A percentile compares a stretch with the other conserved stretches of the same genome.
phyloP scores from a whole-genome alignment of 768 basidiomycete species.

The Tricholoma saponaceum region DNA sequence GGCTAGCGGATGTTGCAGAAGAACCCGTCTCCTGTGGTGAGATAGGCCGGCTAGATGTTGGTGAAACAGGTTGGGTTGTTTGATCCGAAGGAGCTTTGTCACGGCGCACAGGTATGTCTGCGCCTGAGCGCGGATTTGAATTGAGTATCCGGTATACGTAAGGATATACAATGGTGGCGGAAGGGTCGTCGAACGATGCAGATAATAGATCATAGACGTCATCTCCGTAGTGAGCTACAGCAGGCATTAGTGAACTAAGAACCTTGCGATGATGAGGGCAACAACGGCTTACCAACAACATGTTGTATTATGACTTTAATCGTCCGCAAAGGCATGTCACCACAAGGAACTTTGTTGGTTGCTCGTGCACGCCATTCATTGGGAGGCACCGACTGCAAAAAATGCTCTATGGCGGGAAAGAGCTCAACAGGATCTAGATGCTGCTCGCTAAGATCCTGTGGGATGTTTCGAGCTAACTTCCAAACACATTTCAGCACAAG shows the following conservation, averaged over 20 bases:
- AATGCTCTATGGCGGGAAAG: constrained; percentile 90
- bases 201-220: constrained; percentile 90
- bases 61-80: constrained; percentile 46
- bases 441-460: constrained; percentile 80
- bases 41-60: constrained; percentile 62
- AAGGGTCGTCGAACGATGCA: constrained; percentile 91
- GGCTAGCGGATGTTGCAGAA: constrained; percentile 43
- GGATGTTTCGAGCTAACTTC: constrained; percentile 94
- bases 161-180: constrained; percentile 94
- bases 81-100: constrained; percentile 32
- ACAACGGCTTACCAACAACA: constrained; percentile 73
- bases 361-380: constrained; percentile 95
- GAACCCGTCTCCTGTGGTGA: constrained; percentile 65
- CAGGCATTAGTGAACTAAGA: constrained; percentile 4
- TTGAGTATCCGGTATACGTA: constrained; percentile 93
- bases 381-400: constrained; percentile 89
- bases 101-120: constrained; percentile 32
- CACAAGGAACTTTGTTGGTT: constrained; percentile 87
- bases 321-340: constrained; percentile 96
- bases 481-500: constrained; percentile 95
- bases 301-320: constrained; percentile 99
- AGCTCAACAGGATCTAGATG: constrained; percentile 84
- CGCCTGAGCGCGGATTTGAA: constrained; percentile 45
- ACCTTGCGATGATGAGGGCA: neutral
- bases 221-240: constrained; percentile 75